phyloP scores from a whole-genome alignment of 2,329 filamentous ascomycete species.

The Talaromyces islandicus region DNA sequence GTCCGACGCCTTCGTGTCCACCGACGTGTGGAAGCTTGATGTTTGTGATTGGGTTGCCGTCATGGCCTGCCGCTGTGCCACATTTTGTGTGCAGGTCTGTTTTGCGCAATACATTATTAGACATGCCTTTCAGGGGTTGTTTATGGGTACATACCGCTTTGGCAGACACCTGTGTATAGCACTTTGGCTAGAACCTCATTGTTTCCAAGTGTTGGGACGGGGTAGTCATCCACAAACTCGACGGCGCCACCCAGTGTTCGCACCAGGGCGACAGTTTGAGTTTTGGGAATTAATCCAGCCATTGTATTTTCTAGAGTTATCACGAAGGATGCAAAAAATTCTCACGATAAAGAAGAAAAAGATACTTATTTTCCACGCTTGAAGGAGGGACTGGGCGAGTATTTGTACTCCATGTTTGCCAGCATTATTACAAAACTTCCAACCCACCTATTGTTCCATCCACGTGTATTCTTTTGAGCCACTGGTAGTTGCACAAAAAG shows the following conservation, averaged over 20 bases:
- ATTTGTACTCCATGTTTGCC: not conserved
- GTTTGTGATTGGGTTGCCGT: conserved; percentile 37
- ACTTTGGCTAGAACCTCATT: conserved; percentile 43
- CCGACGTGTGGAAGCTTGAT: conserved; percentile 43
- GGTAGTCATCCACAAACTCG: conserved; percentile 37
- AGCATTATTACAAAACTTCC: not conserved
- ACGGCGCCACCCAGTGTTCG: conserved; percentile 33
- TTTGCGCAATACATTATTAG: not conserved
- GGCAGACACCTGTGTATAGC: conserved; percentile 41
- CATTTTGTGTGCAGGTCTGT: conserved; percentile 37
- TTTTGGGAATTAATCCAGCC: conserved; percentile 13
- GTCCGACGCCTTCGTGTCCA: conserved; percentile 42
- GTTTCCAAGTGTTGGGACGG: conserved; percentile 31
- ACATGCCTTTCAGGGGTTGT: not conserved
- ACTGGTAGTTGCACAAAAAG: not conserved
- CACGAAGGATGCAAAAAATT: not conserved
- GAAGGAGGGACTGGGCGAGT: not conserved
- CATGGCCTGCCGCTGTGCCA: conserved; percentile 32
- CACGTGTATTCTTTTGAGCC: not conserved
- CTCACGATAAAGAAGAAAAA: not conserved
- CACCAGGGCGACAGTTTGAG: conserved; percentile 39
- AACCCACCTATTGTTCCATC: not conserved
- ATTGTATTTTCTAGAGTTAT: not conserved
- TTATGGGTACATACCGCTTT: conserved; percentile 30
- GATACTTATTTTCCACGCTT: not conserved